Percentiles rank a stretch among this genome's conserved stretches.
Evolutionary conservation across 257 asterid species (phyloP).

Genomic region (Mentha longifolia): DNA sequence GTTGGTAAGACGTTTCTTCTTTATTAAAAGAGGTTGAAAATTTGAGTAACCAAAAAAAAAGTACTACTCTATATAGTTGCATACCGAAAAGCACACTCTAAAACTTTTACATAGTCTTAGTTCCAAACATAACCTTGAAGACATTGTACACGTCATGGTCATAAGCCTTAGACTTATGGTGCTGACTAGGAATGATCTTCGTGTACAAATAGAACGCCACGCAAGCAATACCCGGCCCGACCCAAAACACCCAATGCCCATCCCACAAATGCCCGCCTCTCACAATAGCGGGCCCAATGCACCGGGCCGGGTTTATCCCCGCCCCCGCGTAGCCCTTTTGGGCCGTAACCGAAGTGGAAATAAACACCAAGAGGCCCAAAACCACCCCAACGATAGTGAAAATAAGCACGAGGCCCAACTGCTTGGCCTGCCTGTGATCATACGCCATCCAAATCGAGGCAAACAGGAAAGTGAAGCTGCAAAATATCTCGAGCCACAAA

Average conservation of each 20-base stretch:
- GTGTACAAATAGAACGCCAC: conserved; percentile 63
- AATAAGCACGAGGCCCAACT: conserved; percentile 50
- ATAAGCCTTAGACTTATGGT: conserved; percentile 54
- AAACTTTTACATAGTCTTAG: background rate
- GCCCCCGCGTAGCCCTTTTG: conserved; percentile 71
- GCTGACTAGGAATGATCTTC: conserved; percentile 65
- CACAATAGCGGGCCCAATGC: conserved; percentile 72
- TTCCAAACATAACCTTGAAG: conserved; percentile 43
- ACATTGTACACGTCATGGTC: conserved; percentile 61
- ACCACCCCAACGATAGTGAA: conserved; percentile 57
- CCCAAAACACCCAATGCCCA: conserved; percentile 87
- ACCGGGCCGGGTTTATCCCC: conserved; percentile 81
- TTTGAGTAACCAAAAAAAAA: too few species aligned
- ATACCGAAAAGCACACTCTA: too few species aligned
- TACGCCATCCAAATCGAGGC: conserved; percentile 85
- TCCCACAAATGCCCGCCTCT: conserved; percentile 82
- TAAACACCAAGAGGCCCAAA: conserved; percentile 62
- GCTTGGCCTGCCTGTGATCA: conserved; percentile 64
- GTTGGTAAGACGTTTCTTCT: too few species aligned
- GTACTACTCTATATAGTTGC: too few species aligned
- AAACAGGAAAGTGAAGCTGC: conserved; percentile 62
- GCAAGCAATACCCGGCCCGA: conserved; percentile 65
- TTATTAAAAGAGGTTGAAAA: too few species aligned
- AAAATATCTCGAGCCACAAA: conserved; percentile 67
- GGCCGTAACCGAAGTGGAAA: conserved; percentile 63